These are phyloP conservation scores for Trichosporon coremiiforme DNA, from an alignment of 1,284 basidiomycete genomes.

Conservation along the genomic window DNA sequence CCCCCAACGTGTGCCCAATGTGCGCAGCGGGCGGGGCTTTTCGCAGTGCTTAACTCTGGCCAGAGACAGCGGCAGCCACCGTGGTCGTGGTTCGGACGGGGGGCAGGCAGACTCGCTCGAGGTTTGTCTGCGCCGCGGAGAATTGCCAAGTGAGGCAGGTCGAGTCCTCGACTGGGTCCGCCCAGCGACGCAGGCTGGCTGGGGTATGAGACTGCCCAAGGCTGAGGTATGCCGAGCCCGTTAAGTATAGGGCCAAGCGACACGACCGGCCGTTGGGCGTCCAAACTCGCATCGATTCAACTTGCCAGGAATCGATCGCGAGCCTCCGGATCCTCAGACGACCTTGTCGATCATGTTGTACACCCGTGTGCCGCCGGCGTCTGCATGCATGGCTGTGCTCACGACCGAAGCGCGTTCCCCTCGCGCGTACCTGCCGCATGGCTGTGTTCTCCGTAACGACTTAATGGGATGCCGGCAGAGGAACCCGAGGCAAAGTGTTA, in stretches of 20 bases:
- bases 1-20: neutral
- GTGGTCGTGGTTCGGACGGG: slow-evolving; percentile 1
- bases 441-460: too few species aligned
- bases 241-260: neutral
- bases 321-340: neutral
- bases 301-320: neutral
- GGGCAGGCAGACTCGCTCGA: too few species aligned
- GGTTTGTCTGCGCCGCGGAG: neutral
- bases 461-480: neutral
- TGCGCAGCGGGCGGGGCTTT: neutral
- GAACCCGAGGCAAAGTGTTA: neutral
- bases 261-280: neutral
- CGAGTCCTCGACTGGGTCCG: neutral
- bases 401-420: too few species aligned
- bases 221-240: neutral
- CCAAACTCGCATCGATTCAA: neutral
- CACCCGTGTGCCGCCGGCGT: too few species aligned
- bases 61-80: too few species aligned
- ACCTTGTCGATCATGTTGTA: too few species aligned
- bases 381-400: neutral
- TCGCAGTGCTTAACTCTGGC: neutral
- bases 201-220: neutral
- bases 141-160: slow-evolving; percentile 14
- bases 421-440: too few species aligned
- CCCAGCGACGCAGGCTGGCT: neutral